Percentiles rank a stretch among this genome's conserved stretches.
Evolutionary conservation across 768 basidiomycete species (phyloP).

Genomic region (Phlebiopsis flavidoalba): DNA sequence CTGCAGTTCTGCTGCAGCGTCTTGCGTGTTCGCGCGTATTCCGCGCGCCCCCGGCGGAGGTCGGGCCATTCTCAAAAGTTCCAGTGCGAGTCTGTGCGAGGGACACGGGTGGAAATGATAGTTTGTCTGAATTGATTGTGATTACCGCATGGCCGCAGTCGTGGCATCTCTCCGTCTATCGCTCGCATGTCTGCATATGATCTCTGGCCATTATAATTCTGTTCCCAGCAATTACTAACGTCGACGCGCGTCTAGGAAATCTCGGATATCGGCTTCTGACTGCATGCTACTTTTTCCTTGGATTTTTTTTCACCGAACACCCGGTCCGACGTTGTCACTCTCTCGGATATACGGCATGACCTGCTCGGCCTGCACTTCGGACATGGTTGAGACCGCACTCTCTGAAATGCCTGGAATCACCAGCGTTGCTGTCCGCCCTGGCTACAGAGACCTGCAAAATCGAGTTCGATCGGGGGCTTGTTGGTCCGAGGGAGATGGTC

Average conservation of each 20-base stretch:
- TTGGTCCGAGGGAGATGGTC: constrained; percentile 84
- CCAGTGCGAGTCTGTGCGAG: too few relatives aligned
- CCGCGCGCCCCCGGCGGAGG: too few relatives aligned
- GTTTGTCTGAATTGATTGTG: too few relatives aligned
- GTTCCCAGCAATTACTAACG: not conserved
- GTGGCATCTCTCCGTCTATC: too few relatives aligned
- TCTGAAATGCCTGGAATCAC: constrained; percentile 66
- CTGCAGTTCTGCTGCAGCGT: not conserved
- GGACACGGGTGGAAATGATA: too few relatives aligned
- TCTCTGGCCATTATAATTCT: not conserved
- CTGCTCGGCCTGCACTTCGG: constrained; percentile 76
- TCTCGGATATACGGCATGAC: constrained; percentile 93
- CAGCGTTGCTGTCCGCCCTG: constrained; percentile 66
- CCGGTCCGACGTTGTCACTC: constrained; percentile 60
- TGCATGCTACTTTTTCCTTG: constrained; percentile 78
- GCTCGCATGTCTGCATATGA: too few relatives aligned
- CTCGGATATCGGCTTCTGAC: constrained; percentile 90
- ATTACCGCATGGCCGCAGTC: too few relatives aligned
- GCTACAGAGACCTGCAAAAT: constrained; percentile 73
- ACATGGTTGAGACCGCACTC: constrained; percentile 69
- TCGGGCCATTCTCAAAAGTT: too few relatives aligned
- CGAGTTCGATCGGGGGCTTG: constrained; percentile 64
- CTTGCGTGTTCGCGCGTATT: not conserved
- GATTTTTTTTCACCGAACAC: constrained; percentile 61
- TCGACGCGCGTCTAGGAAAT: constrained; percentile 57